Evolutionary conservation across 1,284 basidiomycete genomes (phyloP).

Genomic region (Sporisorium graminicola): DNA sequence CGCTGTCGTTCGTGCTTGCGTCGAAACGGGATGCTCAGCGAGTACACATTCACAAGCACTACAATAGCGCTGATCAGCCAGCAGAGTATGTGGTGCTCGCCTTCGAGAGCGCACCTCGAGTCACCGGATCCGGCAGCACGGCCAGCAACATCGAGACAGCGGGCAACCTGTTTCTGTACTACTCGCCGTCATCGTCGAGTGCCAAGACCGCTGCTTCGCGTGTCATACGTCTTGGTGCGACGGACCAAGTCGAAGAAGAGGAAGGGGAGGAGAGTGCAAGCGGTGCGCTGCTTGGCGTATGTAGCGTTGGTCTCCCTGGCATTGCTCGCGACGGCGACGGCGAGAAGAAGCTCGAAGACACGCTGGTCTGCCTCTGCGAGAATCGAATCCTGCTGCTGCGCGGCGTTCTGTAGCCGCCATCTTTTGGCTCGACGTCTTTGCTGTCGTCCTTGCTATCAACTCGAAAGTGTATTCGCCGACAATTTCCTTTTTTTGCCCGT

Average conservation of each 20-base stretch:
- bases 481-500: neutral
- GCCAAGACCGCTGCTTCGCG: slow-evolving; percentile 35
- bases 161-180: slow-evolving; percentile 62
- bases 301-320: slow-evolving; percentile 9
- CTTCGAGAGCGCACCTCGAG: slow-evolving; percentile 49
- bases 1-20: slow-evolving; percentile 91
- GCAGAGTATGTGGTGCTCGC: slow-evolving; percentile 40
- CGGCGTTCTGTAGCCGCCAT: slow-evolving; percentile 24
- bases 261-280: slow-evolving; percentile 2
- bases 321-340: neutral
- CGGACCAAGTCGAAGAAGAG: neutral
- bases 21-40: slow-evolving; percentile 76
- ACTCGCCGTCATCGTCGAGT: slow-evolving; percentile 12
- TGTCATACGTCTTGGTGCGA: slow-evolving; percentile 43
- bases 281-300: slow-evolving; percentile 44
- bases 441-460: neutral
- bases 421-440: slow-evolving; percentile 5
- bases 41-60: slow-evolving; percentile 43
- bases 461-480: neutral
- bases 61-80: neutral
- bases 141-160: slow-evolving; percentile 16
- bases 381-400: slow-evolving; percentile 34
- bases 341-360: slow-evolving; percentile 8
- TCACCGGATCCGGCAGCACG: slow-evolving; percentile 20
- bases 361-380: slow-evolving; percentile 45